These are phyloP conservation scores for Gymnopilus junonius DNA, from an alignment of 768 basidiomycete genomes.

Conservation along the genomic window DNA sequence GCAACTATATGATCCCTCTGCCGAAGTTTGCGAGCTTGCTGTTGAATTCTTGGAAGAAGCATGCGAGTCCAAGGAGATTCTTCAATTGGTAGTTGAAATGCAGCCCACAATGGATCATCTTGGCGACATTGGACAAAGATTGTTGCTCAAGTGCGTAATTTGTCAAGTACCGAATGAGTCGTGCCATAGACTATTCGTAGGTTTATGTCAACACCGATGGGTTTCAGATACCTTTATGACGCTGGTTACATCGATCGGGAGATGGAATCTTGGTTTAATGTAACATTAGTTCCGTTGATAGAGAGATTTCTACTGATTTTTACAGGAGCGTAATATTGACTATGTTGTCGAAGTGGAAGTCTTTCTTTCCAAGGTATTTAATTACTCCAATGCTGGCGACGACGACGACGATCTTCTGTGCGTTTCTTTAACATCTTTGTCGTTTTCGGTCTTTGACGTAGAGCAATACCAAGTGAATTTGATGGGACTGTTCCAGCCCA, in stretches of 20 bases:
- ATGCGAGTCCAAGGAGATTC: constrained; percentile 80
- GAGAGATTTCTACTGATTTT: neutral
- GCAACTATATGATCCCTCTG: constrained; percentile 91
- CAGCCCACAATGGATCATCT: constrained; percentile 95
- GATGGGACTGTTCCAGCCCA: constrained; percentile 92
- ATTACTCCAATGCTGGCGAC: constrained; percentile 55
- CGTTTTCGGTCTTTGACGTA: neutral
- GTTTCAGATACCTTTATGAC: constrained; percentile 91
- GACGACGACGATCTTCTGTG: constrained; percentile 69
- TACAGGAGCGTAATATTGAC: constrained; percentile 87
- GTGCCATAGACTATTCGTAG: constrained; percentile 42
- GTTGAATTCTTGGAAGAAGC: constrained; percentile 89
- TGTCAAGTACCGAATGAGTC: neutral
- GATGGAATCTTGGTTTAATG: constrained; percentile 96
- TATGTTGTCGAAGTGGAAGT: constrained; percentile 96
- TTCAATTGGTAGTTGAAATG: constrained; percentile 93
- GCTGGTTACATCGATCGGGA: constrained; percentile 93
- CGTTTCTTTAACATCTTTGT: constrained; percentile 20
- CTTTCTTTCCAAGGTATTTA: constrained; percentile 82
- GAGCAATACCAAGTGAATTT: constrained; percentile 53
- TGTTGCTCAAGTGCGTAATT: constrained; percentile 77
- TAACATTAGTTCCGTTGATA: constrained; percentile 38
- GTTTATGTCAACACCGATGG: constrained; percentile 93
- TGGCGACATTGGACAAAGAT: constrained; percentile 87
- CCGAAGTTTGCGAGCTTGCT: constrained; percentile 90